These are phyloP conservation scores for Tuber melanosporum DNA, from an alignment of 495 filamentous ascomycete species.

Conservation along the genomic window DNA sequence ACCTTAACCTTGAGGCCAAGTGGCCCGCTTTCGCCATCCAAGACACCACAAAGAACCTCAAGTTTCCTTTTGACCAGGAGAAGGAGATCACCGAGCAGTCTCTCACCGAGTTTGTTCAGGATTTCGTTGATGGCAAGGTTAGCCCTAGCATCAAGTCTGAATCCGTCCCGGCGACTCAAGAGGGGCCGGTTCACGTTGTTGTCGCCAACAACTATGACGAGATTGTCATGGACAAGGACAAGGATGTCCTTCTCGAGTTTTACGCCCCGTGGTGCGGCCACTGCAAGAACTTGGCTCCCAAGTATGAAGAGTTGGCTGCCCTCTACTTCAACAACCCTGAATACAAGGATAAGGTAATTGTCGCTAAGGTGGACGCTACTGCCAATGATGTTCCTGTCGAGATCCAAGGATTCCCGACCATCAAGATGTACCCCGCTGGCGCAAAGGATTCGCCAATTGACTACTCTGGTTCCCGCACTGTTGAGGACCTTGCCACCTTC, in stretches of 20 bases:
- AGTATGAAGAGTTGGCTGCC: conserved; percentile 82
- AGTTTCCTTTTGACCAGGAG: conserved; percentile 87
- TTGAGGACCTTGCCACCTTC: conserved; percentile 91
- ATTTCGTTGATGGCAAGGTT: conserved; percentile 81
- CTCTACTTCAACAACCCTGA: conserved; percentile 67
- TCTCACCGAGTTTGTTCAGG: conserved; percentile 76
- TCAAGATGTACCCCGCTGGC: conserved; percentile 94
- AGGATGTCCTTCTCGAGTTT: conserved; percentile 97
- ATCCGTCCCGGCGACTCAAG: conserved; percentile 90
- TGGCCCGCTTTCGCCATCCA: conserved; percentile 99
- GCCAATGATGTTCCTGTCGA: conserved; percentile 93
- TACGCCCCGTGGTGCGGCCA: conserved; percentile 99
- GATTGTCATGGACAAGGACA: conserved; percentile 82
- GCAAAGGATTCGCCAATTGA: conserved; percentile 76
- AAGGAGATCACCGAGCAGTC: conserved; percentile 69
- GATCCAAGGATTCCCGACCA: conserved; percentile 97
- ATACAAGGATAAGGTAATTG: conserved; percentile 71
- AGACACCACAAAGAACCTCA: conserved; percentile 89
- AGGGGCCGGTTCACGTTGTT: conserved; percentile 78
- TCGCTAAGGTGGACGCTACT: conserved; percentile 98
- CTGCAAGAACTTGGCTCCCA: conserved; percentile 89
- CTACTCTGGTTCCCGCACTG: conserved; percentile 80
- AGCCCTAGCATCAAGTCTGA: conserved; percentile 97
- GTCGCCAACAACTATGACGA: conserved; percentile 94
- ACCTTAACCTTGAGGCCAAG: conserved; percentile 92